Conservation (phyloP, 2,329 filamentous ascomycete genomes). For the Neopestalotiopsis sp. region DNA sequence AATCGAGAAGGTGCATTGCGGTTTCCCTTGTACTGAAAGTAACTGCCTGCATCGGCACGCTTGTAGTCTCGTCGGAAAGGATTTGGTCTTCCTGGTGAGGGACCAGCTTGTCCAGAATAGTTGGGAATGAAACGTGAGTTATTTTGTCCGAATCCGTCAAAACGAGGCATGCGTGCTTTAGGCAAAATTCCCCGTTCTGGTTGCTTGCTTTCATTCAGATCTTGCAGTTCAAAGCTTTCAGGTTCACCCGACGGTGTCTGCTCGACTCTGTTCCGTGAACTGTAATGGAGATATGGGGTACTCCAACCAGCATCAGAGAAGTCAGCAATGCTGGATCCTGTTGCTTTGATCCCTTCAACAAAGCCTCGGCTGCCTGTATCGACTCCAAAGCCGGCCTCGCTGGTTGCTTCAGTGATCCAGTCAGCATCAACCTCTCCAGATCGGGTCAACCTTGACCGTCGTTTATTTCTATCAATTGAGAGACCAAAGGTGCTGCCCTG, state of each 20-base stretch:
- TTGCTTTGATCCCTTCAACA: constrained; percentile 25
- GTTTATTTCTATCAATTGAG: not conserved
- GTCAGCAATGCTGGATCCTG: constrained; percentile 52
- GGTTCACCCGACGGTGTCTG: constrained; percentile 22
- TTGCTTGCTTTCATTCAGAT: constrained; percentile 26
- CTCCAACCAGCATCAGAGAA: constrained; percentile 42
- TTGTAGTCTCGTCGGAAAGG: constrained; percentile 25
- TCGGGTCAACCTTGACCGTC: not conserved
- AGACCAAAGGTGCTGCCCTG: constrained; percentile 13
- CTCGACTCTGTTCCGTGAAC: constrained; percentile 28
- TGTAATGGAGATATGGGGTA: constrained; percentile 16
- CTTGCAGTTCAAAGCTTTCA: constrained; percentile 22
- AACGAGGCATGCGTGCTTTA: constrained; percentile 13
- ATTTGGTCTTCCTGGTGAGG: constrained; percentile 21
- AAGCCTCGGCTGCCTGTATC: not conserved
- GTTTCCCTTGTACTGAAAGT: constrained; percentile 26
- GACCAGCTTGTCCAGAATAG: constrained; percentile 6
- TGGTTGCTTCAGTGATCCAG: constrained; percentile 46
- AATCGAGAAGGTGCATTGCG: constrained; percentile 30
- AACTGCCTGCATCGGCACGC: constrained; percentile 19
- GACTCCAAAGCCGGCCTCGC: constrained; percentile 29
- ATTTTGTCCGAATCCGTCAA: constrained; percentile 26
- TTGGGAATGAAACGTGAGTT: constrained; percentile 23
- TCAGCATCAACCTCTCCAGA: constrained; percentile 36
- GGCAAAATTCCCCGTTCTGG: constrained; percentile 20